Evolutionary conservation across 768 basidiomycete species (phyloP), one percentile per base, ranked within the genome.

Genomic region (Tubosaeta brunneosetosa): DNA sequence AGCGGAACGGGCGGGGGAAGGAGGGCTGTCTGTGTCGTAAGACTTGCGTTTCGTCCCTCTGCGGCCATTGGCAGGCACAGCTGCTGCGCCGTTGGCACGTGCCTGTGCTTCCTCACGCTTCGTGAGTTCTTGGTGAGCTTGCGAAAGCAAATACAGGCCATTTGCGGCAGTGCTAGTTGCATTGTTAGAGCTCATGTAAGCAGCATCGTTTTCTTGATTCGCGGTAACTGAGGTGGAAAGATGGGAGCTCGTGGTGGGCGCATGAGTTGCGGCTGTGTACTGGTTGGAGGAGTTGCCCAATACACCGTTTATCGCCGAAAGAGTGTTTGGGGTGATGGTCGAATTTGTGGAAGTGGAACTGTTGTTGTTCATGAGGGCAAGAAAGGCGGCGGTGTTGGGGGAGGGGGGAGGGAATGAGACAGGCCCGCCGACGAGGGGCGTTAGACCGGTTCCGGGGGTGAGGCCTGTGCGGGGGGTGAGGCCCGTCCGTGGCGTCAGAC

Each of bases 71-170:
- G 55, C 56, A 57, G 64, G 59, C 50, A 63, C 55, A 34, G 64
- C 54, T 48, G 68, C 71, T 17, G 72, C 63, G 42, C 69, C 71
- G 47, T 74, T 73, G 45, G 83, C 80, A 58, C 84, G 80, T 55
- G 80, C 80, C 65, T 87, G 84, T 0, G 86, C 85, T 66, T 91
- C 88, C 70, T 95, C 93, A n/a, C 91, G 84, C 73, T 94, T 95
- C 34, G 90, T 91, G 54, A 97, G 83, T 76, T 95, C 94, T 68
- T 97, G 94, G 66, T 97, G 94, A 26, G 94, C 94, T 71, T 97
- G 94, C 1, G 85, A 88, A 49, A 97, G 84, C 44, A 97, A 77
- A 73, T 94, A 97, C 43, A 97, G 82, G 26, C 94, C 94, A 65
- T 95, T 97, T 47, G 92, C 88, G 49, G 92, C 91, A 17, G 82